Conservation (phyloP, 306 rosid species). For the Myrica gale region DNA sequence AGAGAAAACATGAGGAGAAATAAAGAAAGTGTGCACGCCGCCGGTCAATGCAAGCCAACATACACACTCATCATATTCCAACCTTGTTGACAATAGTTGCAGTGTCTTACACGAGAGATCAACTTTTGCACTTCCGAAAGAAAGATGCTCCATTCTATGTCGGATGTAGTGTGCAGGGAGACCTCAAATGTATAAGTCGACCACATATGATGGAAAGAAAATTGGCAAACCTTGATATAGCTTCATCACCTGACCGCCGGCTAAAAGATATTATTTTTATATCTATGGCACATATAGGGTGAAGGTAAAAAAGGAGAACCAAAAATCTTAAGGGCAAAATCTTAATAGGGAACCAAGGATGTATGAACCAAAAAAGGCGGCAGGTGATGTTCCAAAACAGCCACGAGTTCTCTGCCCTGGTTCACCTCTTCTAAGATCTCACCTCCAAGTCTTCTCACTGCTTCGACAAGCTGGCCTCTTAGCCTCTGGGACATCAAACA, state of each 20-base stretch:
- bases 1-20: neutral
- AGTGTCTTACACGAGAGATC: conserved; percentile 5
- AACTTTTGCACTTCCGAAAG: conserved; percentile 9
- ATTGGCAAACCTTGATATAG: conserved; percentile 24
- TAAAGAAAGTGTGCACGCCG: neutral
- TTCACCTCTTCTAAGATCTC: conserved; percentile 50
- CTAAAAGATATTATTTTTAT: conserved; percentile 7
- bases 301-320: neutral
- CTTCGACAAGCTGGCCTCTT: conserved; percentile 83
- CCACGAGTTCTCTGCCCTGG: conserved; percentile 61
- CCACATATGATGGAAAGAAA: conserved; percentile 13
- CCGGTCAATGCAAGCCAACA: conserved; percentile 5
- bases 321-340: conserved; percentile 6
- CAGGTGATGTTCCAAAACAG: conserved; percentile 76
- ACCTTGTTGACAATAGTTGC: conserved; percentile 2
- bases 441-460: conserved; percentile 65
- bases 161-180: conserved; percentile 4
- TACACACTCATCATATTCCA: conserved; percentile 10
- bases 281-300: conserved; percentile 20
- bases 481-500: conserved; percentile 68
- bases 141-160: neutral
- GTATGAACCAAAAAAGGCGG: conserved; percentile 61
- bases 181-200: conserved; percentile 18
- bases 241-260: conserved; percentile 22
- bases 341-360: conserved; percentile 34